phyloP scores from a whole-genome alignment of 2,329 filamentous ascomycete genomes.

The Cladosporium sp. region DNA sequence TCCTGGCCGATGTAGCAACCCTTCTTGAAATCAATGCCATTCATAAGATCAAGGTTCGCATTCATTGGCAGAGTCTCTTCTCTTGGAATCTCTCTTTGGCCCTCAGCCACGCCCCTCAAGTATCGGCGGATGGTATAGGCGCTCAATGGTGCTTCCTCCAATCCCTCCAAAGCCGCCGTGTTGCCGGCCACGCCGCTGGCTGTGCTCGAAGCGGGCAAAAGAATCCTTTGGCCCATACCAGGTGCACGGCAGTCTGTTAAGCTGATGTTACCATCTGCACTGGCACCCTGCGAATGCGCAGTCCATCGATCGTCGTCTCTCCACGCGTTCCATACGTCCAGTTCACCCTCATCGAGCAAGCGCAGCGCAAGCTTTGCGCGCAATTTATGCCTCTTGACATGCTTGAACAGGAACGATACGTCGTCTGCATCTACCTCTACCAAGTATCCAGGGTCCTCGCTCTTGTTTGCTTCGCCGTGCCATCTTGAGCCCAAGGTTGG shows the following conservation, averaged over 20 bases:
- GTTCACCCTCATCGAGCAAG: slow-evolving; percentile 60
- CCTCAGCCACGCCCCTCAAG: slow-evolving; percentile 76
- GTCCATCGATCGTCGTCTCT: slow-evolving; percentile 45
- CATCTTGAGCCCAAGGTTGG: slow-evolving; percentile 43
- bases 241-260: slow-evolving; percentile 36
- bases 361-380: slow-evolving; percentile 71
- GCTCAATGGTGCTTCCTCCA: slow-evolving; percentile 35
- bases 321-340: slow-evolving; percentile 71
- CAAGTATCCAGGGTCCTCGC: slow-evolving; percentile 55
- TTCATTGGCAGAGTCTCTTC: slow-evolving; percentile 78
- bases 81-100: slow-evolving; percentile 68
- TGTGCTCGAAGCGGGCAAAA: slow-evolving; percentile 21
- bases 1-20: slow-evolving; percentile 97
- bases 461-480: slow-evolving; percentile 22
- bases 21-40: slow-evolving; percentile 86
- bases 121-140: slow-evolving; percentile 74
- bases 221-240: slow-evolving; percentile 31
- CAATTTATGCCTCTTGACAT: slow-evolving; percentile 81
- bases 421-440: slow-evolving; percentile 76
- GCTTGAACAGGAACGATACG: slow-evolving; percentile 57
- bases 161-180: slow-evolving; percentile 28
- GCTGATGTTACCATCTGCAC: slow-evolving; percentile 30
- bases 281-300: slow-evolving; percentile 20
- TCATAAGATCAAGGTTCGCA: slow-evolving; percentile 80
- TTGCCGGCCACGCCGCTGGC: slow-evolving; percentile 23